Evolutionary conservation across 2,329 filamentous ascomycete genomes (phyloP), one percentile per base, ranked within the genome.

Genomic region (Lasiodiplodia hormozganensis): DNA sequence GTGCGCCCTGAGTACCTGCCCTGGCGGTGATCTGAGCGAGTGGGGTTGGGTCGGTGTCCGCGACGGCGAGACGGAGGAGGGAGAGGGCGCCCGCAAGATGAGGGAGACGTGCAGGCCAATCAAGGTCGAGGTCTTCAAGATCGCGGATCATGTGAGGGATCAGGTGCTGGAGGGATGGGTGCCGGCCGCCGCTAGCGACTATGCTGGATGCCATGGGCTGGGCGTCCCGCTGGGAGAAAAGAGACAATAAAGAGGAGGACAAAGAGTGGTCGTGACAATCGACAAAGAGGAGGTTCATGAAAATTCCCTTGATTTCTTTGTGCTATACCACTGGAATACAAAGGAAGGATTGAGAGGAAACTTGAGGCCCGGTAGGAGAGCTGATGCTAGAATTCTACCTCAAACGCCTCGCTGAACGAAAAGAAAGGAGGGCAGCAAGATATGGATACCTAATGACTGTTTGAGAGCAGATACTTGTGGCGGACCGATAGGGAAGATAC

Each of bases 1-100:
- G 43, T 87, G 87, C 78, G 87, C 88, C 25, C 76, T 89, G 73
- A 85, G 82, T 34, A 92, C 92, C 0, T 96, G 92, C 75, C 92
- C 92, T 0, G 92, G 92, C 1, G 93, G 93, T 0, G 93, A 96
- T 76, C 80, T 96, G 58, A 93, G 90, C 1, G 84, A 88, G n/a
- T 95, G 92, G 92, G 92, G 91, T 0, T 96, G 93, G 84, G 89
- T 90, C 16, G 76, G 77, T 53, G 62, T 53, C 5, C 51, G 57
- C 14, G 87, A 85, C 53, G 81, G 76, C 11, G 87, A 85, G 56
- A 81, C 76, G 49, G 87, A 87, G 68, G 85, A 88, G 72, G 88
- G 87, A 34, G 90, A 90, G 84, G 90, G 87, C 78, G 87, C 88
- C 71, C 86, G 89, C 74, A 89, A 89, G 65, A 93, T 92, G 86